A percentile compares a stretch with the other conserved stretches of the same genome.
Conservation (phyloP, 1,284 basidiomycete species). For the Austroboletus niveus region DNA sequence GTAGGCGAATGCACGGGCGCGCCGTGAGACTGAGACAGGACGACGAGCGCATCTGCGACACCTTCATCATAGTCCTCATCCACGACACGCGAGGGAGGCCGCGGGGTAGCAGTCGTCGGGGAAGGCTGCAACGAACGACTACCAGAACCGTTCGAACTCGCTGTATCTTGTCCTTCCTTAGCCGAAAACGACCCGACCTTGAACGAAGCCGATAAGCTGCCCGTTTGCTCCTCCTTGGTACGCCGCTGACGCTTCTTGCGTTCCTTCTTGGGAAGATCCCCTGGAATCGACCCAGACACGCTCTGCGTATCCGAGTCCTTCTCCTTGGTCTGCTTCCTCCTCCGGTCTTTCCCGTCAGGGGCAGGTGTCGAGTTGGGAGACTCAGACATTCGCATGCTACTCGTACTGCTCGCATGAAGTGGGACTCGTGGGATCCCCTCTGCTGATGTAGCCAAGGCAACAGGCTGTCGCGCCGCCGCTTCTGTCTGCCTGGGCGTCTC, state of each 20-base stretch:
- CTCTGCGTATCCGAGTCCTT: slow-evolving; percentile 43
- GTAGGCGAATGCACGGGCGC: slow-evolving; percentile 47
- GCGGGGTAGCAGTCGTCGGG: slow-evolving; percentile 57
- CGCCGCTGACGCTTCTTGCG: slow-evolving; percentile 38
- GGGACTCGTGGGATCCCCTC: slow-evolving; percentile 33
- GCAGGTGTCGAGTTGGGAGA: slow-evolving; percentile 39
- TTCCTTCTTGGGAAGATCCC: slow-evolving; percentile 41
- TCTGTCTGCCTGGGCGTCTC: slow-evolving; percentile 31
- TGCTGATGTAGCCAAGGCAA: slow-evolving; percentile 30
- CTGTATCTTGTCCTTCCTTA: slow-evolving; percentile 55
- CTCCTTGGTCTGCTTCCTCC: slow-evolving; percentile 33
- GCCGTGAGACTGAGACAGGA: slow-evolving; percentile 41
- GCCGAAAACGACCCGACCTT: slow-evolving; percentile 37
- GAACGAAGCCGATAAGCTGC: slow-evolving; percentile 33
- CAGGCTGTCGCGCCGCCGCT: slow-evolving; percentile 20
- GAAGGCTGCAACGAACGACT: slow-evolving; percentile 66
- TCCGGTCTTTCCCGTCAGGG: slow-evolving; percentile 31
- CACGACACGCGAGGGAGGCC: slow-evolving; percentile 59
- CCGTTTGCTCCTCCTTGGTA: slow-evolving; percentile 37
- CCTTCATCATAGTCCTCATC: slow-evolving; percentile 85
- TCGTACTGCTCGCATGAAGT: slow-evolving; percentile 21
- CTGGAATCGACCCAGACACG: slow-evolving; percentile 24
- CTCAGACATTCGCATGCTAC: slow-evolving; percentile 37
- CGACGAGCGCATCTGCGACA: slow-evolving; percentile 70
- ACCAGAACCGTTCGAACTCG: slow-evolving; percentile 59